Percentiles rank a stretch among this genome's conserved stretches.
Conservation (phyloP, 306 rosid genomes). For the Phaseolus lunatus region DNA sequence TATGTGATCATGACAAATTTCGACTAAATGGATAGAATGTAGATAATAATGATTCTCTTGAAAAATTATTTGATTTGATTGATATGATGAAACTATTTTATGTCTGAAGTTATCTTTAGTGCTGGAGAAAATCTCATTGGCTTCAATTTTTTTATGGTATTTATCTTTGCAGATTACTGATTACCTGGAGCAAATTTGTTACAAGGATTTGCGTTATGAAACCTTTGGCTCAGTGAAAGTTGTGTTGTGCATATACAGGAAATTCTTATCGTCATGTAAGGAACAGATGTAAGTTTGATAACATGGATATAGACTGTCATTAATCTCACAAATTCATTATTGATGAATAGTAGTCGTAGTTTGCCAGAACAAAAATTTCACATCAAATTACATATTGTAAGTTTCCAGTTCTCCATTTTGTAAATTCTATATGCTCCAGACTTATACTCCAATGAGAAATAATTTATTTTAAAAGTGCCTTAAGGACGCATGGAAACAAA, state of each 20-base stretch:
- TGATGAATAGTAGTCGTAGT: not conserved
- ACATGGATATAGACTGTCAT: slow-evolving; percentile 13
- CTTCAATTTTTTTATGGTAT: slow-evolving; percentile 40
- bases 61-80: slow-evolving; percentile 29
- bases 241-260: slow-evolving; percentile 74
- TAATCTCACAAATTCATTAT: slow-evolving; percentile 22
- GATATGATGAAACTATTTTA: slow-evolving; percentile 27
- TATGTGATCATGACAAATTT: slow-evolving; percentile 22
- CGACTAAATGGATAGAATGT: slow-evolving; percentile 2
- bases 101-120: slow-evolving; percentile 28
- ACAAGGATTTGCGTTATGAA: slow-evolving; percentile 85
- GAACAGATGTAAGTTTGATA: slow-evolving; percentile 85
- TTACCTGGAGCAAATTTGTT: slow-evolving; percentile 78
- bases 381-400: slow-evolving; percentile 4
- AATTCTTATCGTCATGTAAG: slow-evolving; percentile 77
- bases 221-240: slow-evolving; percentile 79
- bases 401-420: slow-evolving; percentile 15
- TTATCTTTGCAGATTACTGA: slow-evolving; percentile 71
- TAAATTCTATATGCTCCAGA: slow-evolving; percentile 11
- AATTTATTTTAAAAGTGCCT: not conserved
- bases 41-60: slow-evolving; percentile 2
- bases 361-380: slow-evolving; percentile 35
- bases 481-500: not conserved
- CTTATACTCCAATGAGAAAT: slow-evolving; percentile 27
- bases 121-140: slow-evolving; percentile 22